These are phyloP conservation scores for Ramaria sp. DNA, from an alignment of 768 basidiomycete genomes.

Conservation along the genomic window DNA sequence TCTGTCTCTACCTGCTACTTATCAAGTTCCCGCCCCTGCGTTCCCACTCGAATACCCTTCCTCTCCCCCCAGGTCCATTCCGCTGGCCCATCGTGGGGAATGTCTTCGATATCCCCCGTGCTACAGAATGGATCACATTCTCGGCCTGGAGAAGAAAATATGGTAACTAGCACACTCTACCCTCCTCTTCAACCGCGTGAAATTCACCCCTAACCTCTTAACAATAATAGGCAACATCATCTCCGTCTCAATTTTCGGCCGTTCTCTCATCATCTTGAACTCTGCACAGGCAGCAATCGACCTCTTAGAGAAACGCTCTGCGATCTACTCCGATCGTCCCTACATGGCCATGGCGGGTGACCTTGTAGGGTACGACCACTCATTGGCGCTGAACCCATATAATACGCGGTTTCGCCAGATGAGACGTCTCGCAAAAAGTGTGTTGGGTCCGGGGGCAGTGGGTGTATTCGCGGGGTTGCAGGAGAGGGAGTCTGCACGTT, in stretches of 20 bases:
- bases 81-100: conserved; percentile 29
- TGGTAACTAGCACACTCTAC: conserved; percentile 14
- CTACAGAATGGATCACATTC: conserved; percentile 26
- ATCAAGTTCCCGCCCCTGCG: too few species aligned
- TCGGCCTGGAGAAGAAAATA: conserved; percentile 27
- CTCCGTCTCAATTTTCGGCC: conserved; percentile 19
- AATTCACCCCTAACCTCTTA: too few species aligned
- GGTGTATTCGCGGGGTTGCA: conserved; percentile 24
- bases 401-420: conserved; percentile 20
- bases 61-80: conserved; percentile 27
- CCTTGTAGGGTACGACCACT: conserved; percentile 13
- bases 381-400: conserved; percentile 15
- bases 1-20: too few species aligned
- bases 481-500: conserved; percentile 23
- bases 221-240: conserved; percentile 21
- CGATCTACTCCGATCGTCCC: conserved; percentile 25
- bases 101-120: conserved; percentile 21
- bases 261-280: conserved; percentile 22
- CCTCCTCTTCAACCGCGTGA: too few species aligned
- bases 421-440: conserved; percentile 22
- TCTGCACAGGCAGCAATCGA: conserved; percentile 23
- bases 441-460: conserved; percentile 24
- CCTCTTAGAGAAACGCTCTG: conserved; percentile 23
- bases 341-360: not conserved
- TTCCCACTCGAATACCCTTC: not conserved